Base-by-base conservation (phyloP, 306 rosid genomes). In the Comarum palustre region DNA sequence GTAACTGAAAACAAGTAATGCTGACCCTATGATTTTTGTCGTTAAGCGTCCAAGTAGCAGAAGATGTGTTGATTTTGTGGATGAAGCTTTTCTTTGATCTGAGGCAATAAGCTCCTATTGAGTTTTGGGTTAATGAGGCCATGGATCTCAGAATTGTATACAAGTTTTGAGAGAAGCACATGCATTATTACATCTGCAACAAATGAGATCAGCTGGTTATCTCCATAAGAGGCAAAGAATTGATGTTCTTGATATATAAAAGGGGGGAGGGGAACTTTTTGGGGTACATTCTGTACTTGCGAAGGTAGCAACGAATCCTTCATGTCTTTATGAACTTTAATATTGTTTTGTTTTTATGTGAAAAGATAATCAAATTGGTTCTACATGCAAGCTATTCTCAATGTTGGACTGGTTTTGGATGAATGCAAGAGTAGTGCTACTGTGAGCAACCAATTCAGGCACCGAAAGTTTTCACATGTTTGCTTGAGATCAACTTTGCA, bases 71-170 rank as follows among this genome's bases (percentile, higher is more conserved):
- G 66, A 48, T 29, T 29, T 29, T 7, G 64, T 31, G 59, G 77
- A 66, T 29, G 36, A 6, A 58, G 57, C 51, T 57, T 50, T 71
- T 66, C 17, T 72, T 76, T 48, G 78, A 51, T 58, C 41, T 68
- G 1, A 9, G 72, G 78, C 32, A 66, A 66, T 68, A 0, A 58
- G 74, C 39, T 71, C 74, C 76, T 24, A 31, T 2, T 19, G 10
- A 66, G 25, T 57, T 41, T 79, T 78, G 79, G 66, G 75, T 66
- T 3, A 79, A 64, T 4, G 83, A 84, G 66, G 85, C 74, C 90
- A 84, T 86, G 48, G 61, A 60, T 7, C 47, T 45, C n/a, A 2
- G 29, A 32, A 32, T 13, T 60, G 63, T 38, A 36, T 3, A 32
- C 13, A 72, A 27, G 5, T n/a, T 25, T 65, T 32, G 46, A 78